Evolutionary conservation across 2,329 filamentous ascomycete genomes (phyloP), one percentile per base, ranked within the genome.

Genomic region (Sporothrix brasiliensis): DNA sequence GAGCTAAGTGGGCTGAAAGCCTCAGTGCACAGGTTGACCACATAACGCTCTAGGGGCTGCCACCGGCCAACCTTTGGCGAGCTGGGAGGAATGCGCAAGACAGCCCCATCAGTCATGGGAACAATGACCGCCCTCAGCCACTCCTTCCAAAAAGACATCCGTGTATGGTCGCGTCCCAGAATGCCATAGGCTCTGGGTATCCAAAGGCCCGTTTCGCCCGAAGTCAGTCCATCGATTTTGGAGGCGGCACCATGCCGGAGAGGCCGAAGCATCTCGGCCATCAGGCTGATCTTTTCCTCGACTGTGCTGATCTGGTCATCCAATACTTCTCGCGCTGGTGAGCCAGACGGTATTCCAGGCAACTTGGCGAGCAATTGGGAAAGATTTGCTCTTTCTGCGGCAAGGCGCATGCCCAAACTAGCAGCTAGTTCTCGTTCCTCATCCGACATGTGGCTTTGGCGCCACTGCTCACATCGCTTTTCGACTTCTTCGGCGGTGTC

Each of bases 141-240:
- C 79, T 99, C 95, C 80, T 98, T 98, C 94, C 94, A 99, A 81
- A 99, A 98, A 44, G 89, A 88, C 74, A 94, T 93, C 81, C 96
- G 87, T 72, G 89, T 90, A 14, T 86, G 85, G 78, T 99, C 95
- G 73, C 92, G 87, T 47, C 95, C 95, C 73, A 99, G 84, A 73
- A 99, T 90, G 71, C 95, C 95, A 77, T 97, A 99, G 1, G 94
- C 93, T 74, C 95, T 87, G 21, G 95, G 95, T 67, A 93, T 93
- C 95, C 95, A 99, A 72, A 98, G 89, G 2, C 94, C 95, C 68
- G 93, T 97, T 78, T 98, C 95, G 56, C 94, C 94, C 74, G 96
- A 92, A 0, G 94, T 98, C 73, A 99, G 84, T 24, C 95, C 95
- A 78, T 99, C 95, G 72, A 99, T 99, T 81, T 97, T 98, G 67